Percentiles rank a stretch among this genome's conserved stretches.
These are phyloP conservation scores for Aspergillus puulaauensis DNA, from an alignment of 2,329 filamentous ascomycete genomes.

Conservation along the genomic window DNA sequence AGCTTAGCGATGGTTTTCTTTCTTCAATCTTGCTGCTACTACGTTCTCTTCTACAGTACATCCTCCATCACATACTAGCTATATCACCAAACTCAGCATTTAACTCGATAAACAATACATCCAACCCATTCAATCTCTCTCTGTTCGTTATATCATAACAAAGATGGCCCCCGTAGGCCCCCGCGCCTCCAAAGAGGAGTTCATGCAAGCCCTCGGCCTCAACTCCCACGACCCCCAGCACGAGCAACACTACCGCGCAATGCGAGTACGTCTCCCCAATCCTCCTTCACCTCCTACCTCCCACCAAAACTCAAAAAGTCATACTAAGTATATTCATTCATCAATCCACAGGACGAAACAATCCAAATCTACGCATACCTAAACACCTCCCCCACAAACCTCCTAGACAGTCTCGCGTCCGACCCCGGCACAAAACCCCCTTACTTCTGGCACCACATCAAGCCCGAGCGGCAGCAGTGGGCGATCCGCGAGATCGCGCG, in stretches of 20 bases:
- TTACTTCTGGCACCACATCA: slow-evolving; percentile 49
- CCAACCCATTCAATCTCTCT: background rate
- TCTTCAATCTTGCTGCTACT: background rate
- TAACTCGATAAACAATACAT: no score
- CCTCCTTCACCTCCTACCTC: background rate
- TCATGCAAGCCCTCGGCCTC: slow-evolving; percentile 45
- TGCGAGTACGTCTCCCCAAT: slow-evolving; percentile 38
- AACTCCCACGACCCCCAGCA: slow-evolving; percentile 42
- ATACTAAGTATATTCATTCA: background rate
- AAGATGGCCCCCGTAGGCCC: slow-evolving; percentile 40
- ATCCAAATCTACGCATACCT: slow-evolving; percentile 44
- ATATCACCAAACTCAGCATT: no score
- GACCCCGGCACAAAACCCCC: slow-evolving; percentile 40
- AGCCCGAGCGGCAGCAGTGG: slow-evolving; percentile 43
- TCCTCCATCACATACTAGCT: no score
- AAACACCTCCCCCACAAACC: slow-evolving; percentile 40
- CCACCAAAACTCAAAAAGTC: background rate
- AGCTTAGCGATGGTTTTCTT: slow-evolving; percentile 5
- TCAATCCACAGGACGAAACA: slow-evolving; percentile 40
- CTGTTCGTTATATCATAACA: background rate
- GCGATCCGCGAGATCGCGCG: slow-evolving; percentile 44
- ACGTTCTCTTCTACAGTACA: background rate
- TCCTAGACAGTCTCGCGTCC: slow-evolving; percentile 40
- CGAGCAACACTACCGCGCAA: slow-evolving; percentile 46
- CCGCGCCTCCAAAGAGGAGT: slow-evolving; percentile 47